Conservation (phyloP, 495 filamentous ascomycete species). For the Trichoderma virens region DNA sequence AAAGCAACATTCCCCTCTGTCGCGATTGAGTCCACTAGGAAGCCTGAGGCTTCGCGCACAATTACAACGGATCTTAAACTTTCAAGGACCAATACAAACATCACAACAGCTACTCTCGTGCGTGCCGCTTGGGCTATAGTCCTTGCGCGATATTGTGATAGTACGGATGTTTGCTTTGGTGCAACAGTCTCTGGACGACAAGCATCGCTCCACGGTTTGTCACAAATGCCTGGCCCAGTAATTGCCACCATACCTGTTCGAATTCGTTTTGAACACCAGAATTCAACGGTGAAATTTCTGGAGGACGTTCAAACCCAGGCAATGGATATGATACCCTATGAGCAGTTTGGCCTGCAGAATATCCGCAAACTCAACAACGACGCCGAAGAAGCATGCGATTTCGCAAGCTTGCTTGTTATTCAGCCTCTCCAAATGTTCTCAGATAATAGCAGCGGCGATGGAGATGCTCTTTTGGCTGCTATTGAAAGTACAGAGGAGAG, state of each 20-base stretch:
- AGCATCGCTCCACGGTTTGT: constrained; percentile 29
- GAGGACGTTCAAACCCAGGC: constrained; percentile 25
- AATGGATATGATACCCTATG: constrained; percentile 28
- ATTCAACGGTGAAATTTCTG: constrained; percentile 15
- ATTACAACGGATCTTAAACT: neutral
- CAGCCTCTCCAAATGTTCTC: constrained; percentile 23
- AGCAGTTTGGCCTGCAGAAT: neutral
- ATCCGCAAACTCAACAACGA: constrained; percentile 2
- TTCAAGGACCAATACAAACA: neutral
- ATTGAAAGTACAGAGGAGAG: neutral
- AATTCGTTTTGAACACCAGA: constrained; percentile 14
- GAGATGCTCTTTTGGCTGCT: neutral
- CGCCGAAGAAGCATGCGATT: constrained; percentile 30
- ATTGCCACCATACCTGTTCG: constrained; percentile 53
- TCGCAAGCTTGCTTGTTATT: constrained; percentile 17
- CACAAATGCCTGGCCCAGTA: constrained; percentile 42
- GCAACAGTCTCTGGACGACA: constrained; percentile 28
- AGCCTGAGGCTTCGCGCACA: constrained; percentile 1
- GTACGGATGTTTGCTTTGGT: constrained; percentile 40
- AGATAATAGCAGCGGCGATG: neutral
- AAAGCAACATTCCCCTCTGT: neutral
- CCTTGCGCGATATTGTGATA: constrained; percentile 26
- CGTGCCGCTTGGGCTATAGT: constrained; percentile 21
- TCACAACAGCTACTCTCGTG: constrained; percentile 33
- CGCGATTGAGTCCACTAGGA: neutral